Base-by-base conservation (phyloP, 352 stramenopile genomes). In the Phytophthora hybrid region DNA sequence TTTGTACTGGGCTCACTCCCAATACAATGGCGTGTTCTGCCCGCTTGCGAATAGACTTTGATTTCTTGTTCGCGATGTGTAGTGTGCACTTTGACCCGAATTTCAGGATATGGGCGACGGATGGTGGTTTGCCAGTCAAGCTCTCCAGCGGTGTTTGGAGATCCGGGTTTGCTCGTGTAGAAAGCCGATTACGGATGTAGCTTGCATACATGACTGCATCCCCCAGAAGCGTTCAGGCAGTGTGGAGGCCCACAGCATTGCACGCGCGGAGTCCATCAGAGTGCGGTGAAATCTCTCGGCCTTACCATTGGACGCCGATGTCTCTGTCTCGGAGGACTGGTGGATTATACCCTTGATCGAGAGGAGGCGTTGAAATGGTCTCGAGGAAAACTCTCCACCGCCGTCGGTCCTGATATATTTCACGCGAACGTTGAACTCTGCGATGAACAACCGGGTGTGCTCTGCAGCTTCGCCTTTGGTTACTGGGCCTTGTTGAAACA, bases 401-500 rank as follows among this genome's bases (percentile, higher is more conserved):
- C 46, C 59, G 39, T 65, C 46, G 1, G 41, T 51, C 7, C 46
- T 39, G 4, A 47, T 31, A 5, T 34, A 58, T 46, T 65, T 55
- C 19, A 57, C 46, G 18, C 41, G 41, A 21, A 18, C 41, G 41
- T 51, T 19, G 18, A 51, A 51, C 41, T 51, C 16, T 21, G 13
- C 14, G 10, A 57, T 51, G 5, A 60, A 69, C 11, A 56, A 18
- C 16, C 54, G 46, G 5, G 66, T 9, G 23, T 65, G 56, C 1
- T 49, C 32, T 47, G 41, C 56, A 11, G 57, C 21, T 3, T 65
- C 57, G 16, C 49, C 60, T 37, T 65, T 71, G 5, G 34, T 61
- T 10, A 23, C 18, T 71, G 59, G 14, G 57, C 32, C 4, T 57
- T 21, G 18, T 66, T 71, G 47, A 39, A 66, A 16, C 53, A 66